These are phyloP conservation scores for Fraxinus cuspidata DNA, from an alignment of 257 asterid species.

Conservation along the genomic window DNA sequence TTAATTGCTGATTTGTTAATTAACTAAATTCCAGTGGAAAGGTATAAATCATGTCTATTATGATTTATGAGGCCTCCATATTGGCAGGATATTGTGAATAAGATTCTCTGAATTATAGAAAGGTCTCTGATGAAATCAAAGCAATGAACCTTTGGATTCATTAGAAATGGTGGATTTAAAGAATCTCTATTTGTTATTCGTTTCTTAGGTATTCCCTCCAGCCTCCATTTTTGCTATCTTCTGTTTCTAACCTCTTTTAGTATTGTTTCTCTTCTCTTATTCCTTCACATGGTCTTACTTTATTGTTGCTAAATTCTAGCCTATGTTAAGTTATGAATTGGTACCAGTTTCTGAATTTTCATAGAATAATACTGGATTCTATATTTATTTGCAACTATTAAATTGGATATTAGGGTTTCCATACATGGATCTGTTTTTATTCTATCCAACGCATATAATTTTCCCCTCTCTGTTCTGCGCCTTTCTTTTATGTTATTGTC, in stretches of 20 bases:
- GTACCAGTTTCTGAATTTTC: not conserved
- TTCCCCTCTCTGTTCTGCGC: not conserved
- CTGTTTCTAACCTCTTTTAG: slow-evolving; percentile 9
- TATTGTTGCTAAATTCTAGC: slow-evolving; percentile 17
- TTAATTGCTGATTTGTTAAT: slow-evolving; percentile 10
- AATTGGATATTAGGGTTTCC: not conserved
- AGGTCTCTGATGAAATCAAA: not conserved
- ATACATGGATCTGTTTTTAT: slow-evolving; percentile 5
- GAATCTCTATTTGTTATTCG: not conserved
- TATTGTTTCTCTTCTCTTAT: slow-evolving; percentile 11
- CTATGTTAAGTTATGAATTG: not conserved
- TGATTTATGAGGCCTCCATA: not conserved
- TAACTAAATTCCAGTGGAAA: not conserved
- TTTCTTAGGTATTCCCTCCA: slow-evolving; percentile 5
- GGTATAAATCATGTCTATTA: not conserved
- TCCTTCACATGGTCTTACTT: slow-evolving; percentile 11
- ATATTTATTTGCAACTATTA: not conserved
- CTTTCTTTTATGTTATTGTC: not conserved
- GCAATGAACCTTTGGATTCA: not conserved
- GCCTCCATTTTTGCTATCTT: slow-evolving; percentile 1
- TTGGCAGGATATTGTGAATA: not conserved
- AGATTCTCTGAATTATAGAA: not conserved
- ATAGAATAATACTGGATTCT: not conserved
- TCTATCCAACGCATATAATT: not conserved
- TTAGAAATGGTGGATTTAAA: slow-evolving; percentile 2